Conservation (phyloP, 169 alveolate genomes). For the Ichthyophthirius multifiliis region DNA sequence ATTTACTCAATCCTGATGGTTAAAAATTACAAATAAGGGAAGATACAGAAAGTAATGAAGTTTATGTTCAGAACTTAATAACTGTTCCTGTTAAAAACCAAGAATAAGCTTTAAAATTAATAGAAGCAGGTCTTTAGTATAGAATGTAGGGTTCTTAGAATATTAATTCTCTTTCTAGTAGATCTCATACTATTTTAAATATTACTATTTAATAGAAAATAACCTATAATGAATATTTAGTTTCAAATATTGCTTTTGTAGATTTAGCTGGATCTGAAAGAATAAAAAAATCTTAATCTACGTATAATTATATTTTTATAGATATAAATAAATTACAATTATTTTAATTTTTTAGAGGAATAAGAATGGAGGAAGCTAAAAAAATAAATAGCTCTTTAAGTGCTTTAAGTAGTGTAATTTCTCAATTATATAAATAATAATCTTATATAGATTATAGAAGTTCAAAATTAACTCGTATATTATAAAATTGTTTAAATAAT, state of each 20-base stretch:
- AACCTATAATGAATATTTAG: slow-evolving; percentile 21
- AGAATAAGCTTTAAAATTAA: slow-evolving; percentile 52
- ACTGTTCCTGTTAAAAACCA: slow-evolving; percentile 51
- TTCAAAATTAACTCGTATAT: slow-evolving; percentile 67
- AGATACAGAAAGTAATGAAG: slow-evolving; percentile 70
- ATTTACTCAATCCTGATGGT: slow-evolving; percentile 50
- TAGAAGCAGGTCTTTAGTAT: slow-evolving; percentile 62
- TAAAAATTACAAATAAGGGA: slow-evolving; percentile 64
- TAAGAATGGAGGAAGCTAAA: slow-evolving; percentile 65
- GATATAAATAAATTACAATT: background rate
- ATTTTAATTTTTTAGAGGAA: slow-evolving; percentile 16
- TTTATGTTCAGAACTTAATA: slow-evolving; percentile 69
- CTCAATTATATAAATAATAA: slow-evolving; percentile 30
- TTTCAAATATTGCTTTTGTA: slow-evolving; percentile 57
- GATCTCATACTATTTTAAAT: slow-evolving; percentile 78
- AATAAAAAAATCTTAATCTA: slow-evolving; percentile 51
- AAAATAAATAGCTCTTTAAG: slow-evolving; percentile 72
- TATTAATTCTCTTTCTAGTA: slow-evolving; percentile 69
- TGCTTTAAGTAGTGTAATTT: slow-evolving; percentile 66
- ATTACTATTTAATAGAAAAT: slow-evolving; percentile 64
- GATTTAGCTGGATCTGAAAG: slow-evolving; percentile 84
- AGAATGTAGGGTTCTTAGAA: slow-evolving; percentile 60
- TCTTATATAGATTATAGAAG: slow-evolving; percentile 70
- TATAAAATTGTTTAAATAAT: slow-evolving; percentile 66
- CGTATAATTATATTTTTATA: background rate